phyloP scores from a whole-genome alignment of 78 protist genomes.

The Tieghemostelium lacteum region DNA sequence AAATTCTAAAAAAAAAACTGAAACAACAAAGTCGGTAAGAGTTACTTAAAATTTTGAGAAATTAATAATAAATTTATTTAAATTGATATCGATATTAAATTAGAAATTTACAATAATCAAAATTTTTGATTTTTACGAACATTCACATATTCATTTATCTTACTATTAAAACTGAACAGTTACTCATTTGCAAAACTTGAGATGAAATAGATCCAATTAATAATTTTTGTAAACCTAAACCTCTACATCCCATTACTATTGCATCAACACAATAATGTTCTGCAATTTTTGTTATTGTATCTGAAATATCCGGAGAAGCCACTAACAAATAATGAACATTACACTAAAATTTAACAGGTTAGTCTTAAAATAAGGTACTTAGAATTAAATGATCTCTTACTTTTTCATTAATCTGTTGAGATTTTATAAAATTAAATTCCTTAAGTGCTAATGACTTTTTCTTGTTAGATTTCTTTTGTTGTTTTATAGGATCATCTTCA shows the following conservation, averaged over 20 bases:
- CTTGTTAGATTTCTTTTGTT: constrained; percentile 26
- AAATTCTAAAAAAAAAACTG: too few species aligned
- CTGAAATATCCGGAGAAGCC: constrained; percentile 45
- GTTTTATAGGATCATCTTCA: constrained; percentile 16
- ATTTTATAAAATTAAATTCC: constrained; percentile 24
- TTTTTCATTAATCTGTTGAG: not conserved
- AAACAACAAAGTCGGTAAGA: not conserved
- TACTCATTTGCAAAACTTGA: constrained; percentile 36
- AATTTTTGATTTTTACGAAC: too few species aligned
- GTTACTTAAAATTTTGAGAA: too few species aligned
- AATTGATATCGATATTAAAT: too few species aligned
- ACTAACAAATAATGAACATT: constrained; percentile 34
- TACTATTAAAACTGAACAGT: constrained; percentile 40
- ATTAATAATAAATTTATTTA: too few species aligned
- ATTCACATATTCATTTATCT: not conserved
- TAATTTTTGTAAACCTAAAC: constrained; percentile 13
- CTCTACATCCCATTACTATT: constrained; percentile 49
- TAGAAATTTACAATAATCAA: too few species aligned
- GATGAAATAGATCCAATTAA: constrained; percentile 43
- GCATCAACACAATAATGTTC: constrained; percentile 24
- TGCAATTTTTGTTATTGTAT: constrained; percentile 36
- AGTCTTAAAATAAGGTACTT: not conserved
- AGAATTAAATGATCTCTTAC: not conserved
- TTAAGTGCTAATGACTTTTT: constrained; percentile 24
- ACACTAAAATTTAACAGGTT: not conserved